Evolutionary conservation across 495 filamentous ascomycete species (phyloP), one percentile per base, ranked within the genome.

Genomic region (Neurospora hispaniola): DNA sequence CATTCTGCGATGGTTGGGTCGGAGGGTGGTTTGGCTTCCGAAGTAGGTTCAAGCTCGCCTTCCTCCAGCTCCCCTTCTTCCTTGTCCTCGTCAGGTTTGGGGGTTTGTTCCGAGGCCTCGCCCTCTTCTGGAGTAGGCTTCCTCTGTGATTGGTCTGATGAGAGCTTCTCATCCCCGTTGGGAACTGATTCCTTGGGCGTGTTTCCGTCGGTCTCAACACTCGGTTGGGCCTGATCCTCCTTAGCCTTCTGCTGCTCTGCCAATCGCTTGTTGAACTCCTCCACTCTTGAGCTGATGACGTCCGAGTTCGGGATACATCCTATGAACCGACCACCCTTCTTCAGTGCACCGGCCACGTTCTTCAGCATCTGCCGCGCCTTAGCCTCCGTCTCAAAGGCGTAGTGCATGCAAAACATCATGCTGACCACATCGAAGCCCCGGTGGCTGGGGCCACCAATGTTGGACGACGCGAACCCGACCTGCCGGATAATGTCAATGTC

Each of bases 371-470:
- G 90, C 27, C 94, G 88, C 12, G 94, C 90, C 80, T 97, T 96
- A 7, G 86, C 86, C 80, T 98, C 93, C 73, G 85, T 93, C 81
- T 99, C 96, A 76, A 98, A 99, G 0, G 96, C 94, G 79, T 99
- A 99, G 83, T 99, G 96, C 89, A 99, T 97, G 78, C 94, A 94
- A 77, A 99, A 99, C 96, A 99, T 99, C 87, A 96, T 97, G 72
- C 91, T 92, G 69, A 99, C 95, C 14, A 98, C 91, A 79, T 99
- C 96, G 75, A 98, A 99, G 9, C 94, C 94, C 46, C 93, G 91
- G 71, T 77, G 76, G 69, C 78, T 80, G 84, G 91, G 76, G 88
- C 87, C 75, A 85, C 85, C 77, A 72, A 85, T 83, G 79, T 84
- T 76, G 76, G 96, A 82, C 82, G 84, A 79, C 78, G 97, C 93